phyloP scores from a whole-genome alignment of 345 rosid species.

The Excoecaria agallocha region DNA sequence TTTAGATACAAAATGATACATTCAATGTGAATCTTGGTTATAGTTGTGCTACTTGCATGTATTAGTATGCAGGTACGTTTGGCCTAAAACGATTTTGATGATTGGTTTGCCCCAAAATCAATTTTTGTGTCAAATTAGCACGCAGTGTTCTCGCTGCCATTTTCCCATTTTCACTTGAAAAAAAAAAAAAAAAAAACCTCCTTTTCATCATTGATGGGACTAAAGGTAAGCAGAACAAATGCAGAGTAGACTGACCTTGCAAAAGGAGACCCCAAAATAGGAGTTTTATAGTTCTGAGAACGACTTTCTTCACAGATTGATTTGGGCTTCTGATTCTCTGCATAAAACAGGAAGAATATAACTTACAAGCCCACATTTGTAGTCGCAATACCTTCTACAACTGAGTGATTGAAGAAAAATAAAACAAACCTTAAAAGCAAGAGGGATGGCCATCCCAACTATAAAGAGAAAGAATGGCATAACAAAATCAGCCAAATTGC shows the following conservation, averaged over 20 bases:
- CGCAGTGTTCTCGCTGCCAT: too few relatives aligned
- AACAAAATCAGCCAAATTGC: conserved; percentile 90
- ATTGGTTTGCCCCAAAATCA: too few relatives aligned
- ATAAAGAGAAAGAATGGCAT: conserved; percentile 95
- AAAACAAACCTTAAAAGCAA: conserved; percentile 64
- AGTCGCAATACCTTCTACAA: background rate
- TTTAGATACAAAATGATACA: background rate
- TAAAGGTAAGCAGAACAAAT: background rate
- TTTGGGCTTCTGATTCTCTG: conserved; percentile 47
- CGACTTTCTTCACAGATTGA: conserved; percentile 55
- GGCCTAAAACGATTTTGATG: too few relatives aligned
- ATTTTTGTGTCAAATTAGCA: too few relatives aligned
- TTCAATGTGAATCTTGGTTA: background rate
- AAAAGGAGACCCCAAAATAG: conserved; percentile 85
- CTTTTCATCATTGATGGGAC: too few relatives aligned
- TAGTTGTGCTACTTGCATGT: background rate
- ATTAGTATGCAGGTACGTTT: background rate
- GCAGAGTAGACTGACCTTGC: conserved; percentile 52
- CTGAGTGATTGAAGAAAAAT: background rate
- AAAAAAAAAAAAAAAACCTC: too few relatives aligned
- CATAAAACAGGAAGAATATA: background rate
- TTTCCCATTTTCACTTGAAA: too few relatives aligned
- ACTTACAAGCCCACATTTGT: background rate
- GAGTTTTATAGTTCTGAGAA: conserved; percentile 68
- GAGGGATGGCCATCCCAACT: conserved; percentile 87